Conservation (phyloP, 2,329 filamentous ascomycete genomes). For the Aspergillus pseudoglaucus region DNA sequence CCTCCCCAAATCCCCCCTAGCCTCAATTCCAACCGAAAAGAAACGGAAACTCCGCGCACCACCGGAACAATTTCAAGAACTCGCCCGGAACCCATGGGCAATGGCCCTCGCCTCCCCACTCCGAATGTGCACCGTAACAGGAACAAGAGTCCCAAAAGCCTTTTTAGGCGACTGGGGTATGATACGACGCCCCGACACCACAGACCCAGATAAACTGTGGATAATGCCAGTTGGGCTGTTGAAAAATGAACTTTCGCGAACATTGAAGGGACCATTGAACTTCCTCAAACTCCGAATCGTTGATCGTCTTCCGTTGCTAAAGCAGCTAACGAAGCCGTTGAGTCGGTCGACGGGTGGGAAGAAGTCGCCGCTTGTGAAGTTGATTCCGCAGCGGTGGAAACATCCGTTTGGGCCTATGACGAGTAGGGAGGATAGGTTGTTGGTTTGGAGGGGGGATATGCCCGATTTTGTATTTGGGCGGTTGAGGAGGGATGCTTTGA, state of each 20-base stretch:
- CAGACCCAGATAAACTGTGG: slow-evolving; percentile 18
- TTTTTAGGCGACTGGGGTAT: slow-evolving; percentile 32
- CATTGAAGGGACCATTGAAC: not conserved
- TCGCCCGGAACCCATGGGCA: slow-evolving; percentile 37
- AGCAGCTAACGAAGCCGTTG: slow-evolving; percentile 12
- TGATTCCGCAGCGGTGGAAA: slow-evolving; percentile 34
- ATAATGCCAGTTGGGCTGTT: slow-evolving; percentile 29
- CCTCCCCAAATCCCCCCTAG: slow-evolving; percentile 32
- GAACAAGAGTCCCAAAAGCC: slow-evolving; percentile 25
- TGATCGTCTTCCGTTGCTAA: slow-evolving; percentile 21
- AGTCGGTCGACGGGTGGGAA: slow-evolving; percentile 4
- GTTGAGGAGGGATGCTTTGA: slow-evolving; percentile 31
- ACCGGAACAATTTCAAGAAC: slow-evolving; percentile 18
- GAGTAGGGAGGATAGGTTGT: slow-evolving; percentile 17
- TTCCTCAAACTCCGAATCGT: slow-evolving; percentile 21
- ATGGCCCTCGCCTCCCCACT: slow-evolving; percentile 31
- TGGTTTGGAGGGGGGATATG: slow-evolving; percentile 46
- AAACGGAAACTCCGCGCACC: slow-evolving; percentile 20
- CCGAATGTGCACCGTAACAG: slow-evolving; percentile 28
- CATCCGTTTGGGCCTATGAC: slow-evolving; percentile 23
- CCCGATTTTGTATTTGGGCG: slow-evolving; percentile 33
- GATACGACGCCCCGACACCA: slow-evolving; percentile 22
- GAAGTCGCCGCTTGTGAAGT: slow-evolving; percentile 9
- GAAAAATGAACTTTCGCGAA: slow-evolving; percentile 21
- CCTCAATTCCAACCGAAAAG: slow-evolving; percentile 18